Conservation (phyloP, 2,329 filamentous ascomycete species). For the Fusarium sacchari region DNA sequence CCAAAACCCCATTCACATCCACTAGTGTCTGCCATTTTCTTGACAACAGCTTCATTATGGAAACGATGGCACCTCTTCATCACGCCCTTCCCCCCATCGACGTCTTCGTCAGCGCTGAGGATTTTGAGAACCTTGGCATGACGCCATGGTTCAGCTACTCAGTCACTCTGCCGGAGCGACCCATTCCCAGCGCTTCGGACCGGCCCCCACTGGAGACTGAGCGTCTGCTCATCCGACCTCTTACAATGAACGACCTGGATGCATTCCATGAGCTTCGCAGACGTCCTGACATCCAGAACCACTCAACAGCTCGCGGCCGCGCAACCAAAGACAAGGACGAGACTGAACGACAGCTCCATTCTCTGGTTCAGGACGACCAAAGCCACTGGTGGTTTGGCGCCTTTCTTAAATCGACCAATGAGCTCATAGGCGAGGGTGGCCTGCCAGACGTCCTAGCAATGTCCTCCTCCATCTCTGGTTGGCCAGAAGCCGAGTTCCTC, state of each 20-base stretch:
- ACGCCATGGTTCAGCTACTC: conserved; percentile 37
- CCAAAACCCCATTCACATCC: neutral
- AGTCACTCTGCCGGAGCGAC: conserved; percentile 27
- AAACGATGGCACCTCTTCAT: conserved; percentile 27
- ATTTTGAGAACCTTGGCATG: conserved; percentile 26
- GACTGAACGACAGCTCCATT: conserved; percentile 14
- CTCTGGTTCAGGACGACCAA: conserved; percentile 13
- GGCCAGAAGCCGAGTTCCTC: conserved; percentile 34
- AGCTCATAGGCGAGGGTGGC: conserved; percentile 33
- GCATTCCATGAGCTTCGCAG: conserved; percentile 28
- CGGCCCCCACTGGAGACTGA: conserved; percentile 25
- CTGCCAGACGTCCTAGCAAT: conserved; percentile 22
- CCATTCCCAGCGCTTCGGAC: conserved; percentile 19
- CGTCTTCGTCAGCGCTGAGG: conserved; percentile 1
- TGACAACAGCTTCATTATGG: conserved; percentile 10
- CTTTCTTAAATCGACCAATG: conserved; percentile 25
- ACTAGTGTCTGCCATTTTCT: neutral
- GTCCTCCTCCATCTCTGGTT: conserved; percentile 22
- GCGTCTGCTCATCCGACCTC: conserved; percentile 25
- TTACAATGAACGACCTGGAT: conserved; percentile 23
- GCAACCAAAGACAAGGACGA: conserved; percentile 27
- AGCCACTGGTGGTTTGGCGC: conserved; percentile 32
- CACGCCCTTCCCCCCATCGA: conserved; percentile 12
- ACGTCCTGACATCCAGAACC: neutral
- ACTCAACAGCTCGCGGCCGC: conserved; percentile 20